phyloP scores from a whole-genome alignment of 2,329 filamentous ascomycete genomes.

The Sphaerulina populicola region DNA sequence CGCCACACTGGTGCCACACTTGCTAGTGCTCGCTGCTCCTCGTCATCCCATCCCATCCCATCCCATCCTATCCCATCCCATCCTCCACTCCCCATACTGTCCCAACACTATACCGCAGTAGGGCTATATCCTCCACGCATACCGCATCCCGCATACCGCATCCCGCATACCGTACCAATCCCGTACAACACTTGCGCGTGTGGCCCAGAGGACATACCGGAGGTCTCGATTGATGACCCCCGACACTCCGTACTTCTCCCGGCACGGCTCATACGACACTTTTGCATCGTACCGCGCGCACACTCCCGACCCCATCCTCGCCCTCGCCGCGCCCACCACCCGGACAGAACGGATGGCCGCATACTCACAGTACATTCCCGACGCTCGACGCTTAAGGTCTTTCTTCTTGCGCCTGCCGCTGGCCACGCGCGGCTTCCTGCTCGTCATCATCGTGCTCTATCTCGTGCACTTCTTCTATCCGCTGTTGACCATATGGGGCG shows the following conservation, averaged over 20 bases:
- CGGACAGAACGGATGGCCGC: constrained; percentile 2
- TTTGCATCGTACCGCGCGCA: not conserved
- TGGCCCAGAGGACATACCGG: not conserved
- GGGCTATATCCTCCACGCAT: not conserved
- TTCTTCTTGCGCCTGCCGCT: constrained; percentile 81
- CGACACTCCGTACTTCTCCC: not conserved
- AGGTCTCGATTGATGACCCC: not conserved
- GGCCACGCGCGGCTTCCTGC: constrained; percentile 65
- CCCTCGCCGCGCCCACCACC: not conserved
- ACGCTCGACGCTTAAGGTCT: constrained; percentile 63
- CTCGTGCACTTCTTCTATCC: constrained; percentile 60
- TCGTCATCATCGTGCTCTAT: constrained; percentile 62
- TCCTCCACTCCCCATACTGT: not conserved
- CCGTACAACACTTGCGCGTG: not conserved
- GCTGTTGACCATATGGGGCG: constrained; percentile 62
- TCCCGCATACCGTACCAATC: not conserved
- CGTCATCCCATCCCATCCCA: not conserved
- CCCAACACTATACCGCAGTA: no score
- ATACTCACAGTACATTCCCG: constrained; percentile 43
- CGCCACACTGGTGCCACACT: no score
- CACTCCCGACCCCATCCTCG: not conserved
- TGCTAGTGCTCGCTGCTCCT: not conserved
- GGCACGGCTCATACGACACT: not conserved
- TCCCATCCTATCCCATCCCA: not conserved
- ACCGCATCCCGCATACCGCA: not conserved